Evolutionary conservation across 1,284 basidiomycete genomes (phyloP), one percentile per base, ranked within the genome.

Genomic region (Boletellus sp.): DNA sequence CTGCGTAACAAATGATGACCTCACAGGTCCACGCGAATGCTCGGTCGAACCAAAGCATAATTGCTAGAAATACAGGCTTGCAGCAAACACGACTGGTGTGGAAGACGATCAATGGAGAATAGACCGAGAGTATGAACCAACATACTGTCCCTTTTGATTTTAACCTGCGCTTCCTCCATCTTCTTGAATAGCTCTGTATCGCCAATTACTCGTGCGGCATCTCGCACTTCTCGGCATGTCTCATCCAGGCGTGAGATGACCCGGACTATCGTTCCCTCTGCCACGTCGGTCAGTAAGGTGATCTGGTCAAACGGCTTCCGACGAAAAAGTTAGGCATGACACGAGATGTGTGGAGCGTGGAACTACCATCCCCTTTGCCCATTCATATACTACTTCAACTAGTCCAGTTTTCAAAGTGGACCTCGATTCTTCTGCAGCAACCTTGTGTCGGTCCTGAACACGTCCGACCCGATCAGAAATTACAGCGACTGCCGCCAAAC

Each of bases 181-280:
- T 99, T 99, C 65, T 90, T 87, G 76, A 94, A 95, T 42, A 99
- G 69, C 45, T 91, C 93, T 11, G 88, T 85, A 66, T 99, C 96
- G 5, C 96, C 96, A 52, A 99, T 97, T 33, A 99, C 94, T 36
- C 96, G 81, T 8, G 96, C 95, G 5, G 95, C 95, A 67, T 99
- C 96, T 56, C 94, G 72, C 8, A 99, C 93, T 69, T 99, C 96
- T 44, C 94, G 76, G 67, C 95, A 99, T 0, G 94, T 96, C 70
- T 99, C 95, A 63, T 99, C 96, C 42, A 99, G 72, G 13, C 96
- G 81, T 4, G 92, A 98, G 63, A 99, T 99, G 41, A 91, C 88
- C 34, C 96, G 82, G 10, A 99, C 96, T 53, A 99, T 95, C 0
- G 93, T 96, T 0, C 96, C 96, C 65, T 99, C 96, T 7, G 93